A percentile compares a stretch with the other conserved stretches of the same genome.
Conservation (phyloP, 2,329 filamentous ascomycete genomes). For the Stemphylium vesicarium region DNA sequence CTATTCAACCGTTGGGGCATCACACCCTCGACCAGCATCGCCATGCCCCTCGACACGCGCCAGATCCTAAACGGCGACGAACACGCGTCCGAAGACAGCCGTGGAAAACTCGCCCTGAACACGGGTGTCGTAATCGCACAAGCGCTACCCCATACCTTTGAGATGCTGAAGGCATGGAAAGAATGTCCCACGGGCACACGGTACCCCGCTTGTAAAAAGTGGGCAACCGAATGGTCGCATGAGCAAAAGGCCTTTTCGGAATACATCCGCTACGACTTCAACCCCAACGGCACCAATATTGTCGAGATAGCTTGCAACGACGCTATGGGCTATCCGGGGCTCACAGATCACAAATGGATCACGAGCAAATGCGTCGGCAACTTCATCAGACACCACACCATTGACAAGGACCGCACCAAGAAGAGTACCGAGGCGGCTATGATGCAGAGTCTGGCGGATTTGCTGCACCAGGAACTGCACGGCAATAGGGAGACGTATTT, state of each 20-base stretch:
- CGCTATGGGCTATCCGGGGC: slow-evolving; percentile 41
- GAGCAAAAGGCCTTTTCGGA: slow-evolving; percentile 46
- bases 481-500: slow-evolving; percentile 14
- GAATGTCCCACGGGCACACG: slow-evolving; percentile 35
- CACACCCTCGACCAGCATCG: slow-evolving; percentile 48
- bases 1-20: slow-evolving; percentile 56
- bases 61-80: slow-evolving; percentile 18
- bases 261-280: slow-evolving; percentile 45
- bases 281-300: slow-evolving; percentile 31
- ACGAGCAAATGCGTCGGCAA: slow-evolving; percentile 30
- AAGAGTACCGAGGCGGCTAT: slow-evolving; percentile 22
- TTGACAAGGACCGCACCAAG: slow-evolving; percentile 26
- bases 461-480: slow-evolving; percentile 17
- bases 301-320: slow-evolving; percentile 45
- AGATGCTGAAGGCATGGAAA: slow-evolving; percentile 42
- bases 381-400: slow-evolving; percentile 40
- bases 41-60: slow-evolving; percentile 49
- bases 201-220: slow-evolving; percentile 36
- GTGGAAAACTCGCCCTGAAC: slow-evolving; percentile 47
- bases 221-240: slow-evolving; percentile 38
- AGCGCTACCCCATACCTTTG: slow-evolving; percentile 30
- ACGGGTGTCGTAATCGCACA: slow-evolving; percentile 51
- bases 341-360: slow-evolving; percentile 16
- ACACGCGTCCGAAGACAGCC: slow-evolving; percentile 44
- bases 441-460: slow-evolving; percentile 19